Base-by-base conservation (phyloP, 805 yeast genomes). In the Huiozyma sinensis region DNA sequence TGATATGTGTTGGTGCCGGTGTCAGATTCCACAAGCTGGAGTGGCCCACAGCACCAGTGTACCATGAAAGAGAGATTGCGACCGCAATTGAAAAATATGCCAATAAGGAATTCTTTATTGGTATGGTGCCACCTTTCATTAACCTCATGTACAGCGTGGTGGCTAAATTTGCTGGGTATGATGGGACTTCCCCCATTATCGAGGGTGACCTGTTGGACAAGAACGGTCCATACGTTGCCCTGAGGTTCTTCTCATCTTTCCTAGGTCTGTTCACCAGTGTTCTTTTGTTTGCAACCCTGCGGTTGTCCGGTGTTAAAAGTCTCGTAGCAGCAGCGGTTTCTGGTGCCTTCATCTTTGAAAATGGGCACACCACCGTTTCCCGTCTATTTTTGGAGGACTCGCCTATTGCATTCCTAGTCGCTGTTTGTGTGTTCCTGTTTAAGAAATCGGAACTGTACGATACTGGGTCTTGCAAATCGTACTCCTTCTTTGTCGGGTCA, bases 61-160 rank as follows among this genome's bases (percentile, higher is more conserved):
- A 83, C 52, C 95, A 87, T 62, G 98, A 90, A 63, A 88, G 81
- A 36, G 92, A 83, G 61, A 87, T 90, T 55, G 97, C 98, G 43
- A 90, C 92, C 7, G 88, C 88, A 65, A 94, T 96, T 33, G 74
- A 81, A 47, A 82, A 84, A 63, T 92, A 88, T 66, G 70, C 79
- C 42, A 63, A 67, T 40, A 82, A 84, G 24, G 61, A 62, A 29
- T 82, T 71, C 57, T 83, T 82, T 63, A 70, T 82, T 72, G 88
- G 79, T 58, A 79, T 76, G 39, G 82, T 81, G 53, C 94, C 95
- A 6, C 95, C 95, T 7, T 69, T 84, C 51, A 80, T 82, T 33
- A 77, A 79, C 56, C 72, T 84, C 78, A 61, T 84, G 38, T 83
- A 73, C 64, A 89, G 87, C 2, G 81, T 80, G 36, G 73, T 82